Evolutionary conservation across 768 basidiomycete genomes (phyloP).

Genomic region (Boletus edulis): DNA sequence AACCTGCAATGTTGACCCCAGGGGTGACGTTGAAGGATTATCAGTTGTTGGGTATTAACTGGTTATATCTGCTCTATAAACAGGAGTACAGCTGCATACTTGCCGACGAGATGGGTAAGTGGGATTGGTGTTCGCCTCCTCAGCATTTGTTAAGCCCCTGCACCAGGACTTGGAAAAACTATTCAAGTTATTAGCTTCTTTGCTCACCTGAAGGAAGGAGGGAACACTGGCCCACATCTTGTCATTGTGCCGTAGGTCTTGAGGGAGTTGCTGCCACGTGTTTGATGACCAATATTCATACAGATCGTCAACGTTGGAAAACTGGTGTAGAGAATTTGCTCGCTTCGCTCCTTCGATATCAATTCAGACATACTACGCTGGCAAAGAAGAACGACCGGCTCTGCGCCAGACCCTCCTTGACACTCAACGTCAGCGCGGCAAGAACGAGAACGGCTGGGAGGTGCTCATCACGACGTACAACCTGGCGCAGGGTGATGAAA

Average conservation of each 20-base stretch:
- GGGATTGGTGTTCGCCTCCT: not conserved
- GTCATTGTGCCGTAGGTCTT: slow-evolving; percentile 88
- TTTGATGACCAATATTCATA: slow-evolving; percentile 7
- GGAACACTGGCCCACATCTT: slow-evolving; percentile 82
- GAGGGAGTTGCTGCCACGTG: not conserved
- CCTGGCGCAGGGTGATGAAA: slow-evolving; percentile 81
- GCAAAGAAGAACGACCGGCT: slow-evolving; percentile 77
- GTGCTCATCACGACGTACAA: slow-evolving; percentile 97
- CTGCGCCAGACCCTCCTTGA: slow-evolving; percentile 73
- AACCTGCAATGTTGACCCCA: slow-evolving; percentile 66
- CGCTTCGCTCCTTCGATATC: slow-evolving; percentile 85
- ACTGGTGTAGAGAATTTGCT: slow-evolving; percentile 97
- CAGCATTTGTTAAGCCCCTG: not conserved
- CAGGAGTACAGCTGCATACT: slow-evolving; percentile 88
- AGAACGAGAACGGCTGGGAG: slow-evolving; percentile 70
- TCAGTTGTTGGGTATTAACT: slow-evolving; percentile 96
- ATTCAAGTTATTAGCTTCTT: slow-evolving; percentile 98
- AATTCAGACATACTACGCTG: slow-evolving; percentile 91
- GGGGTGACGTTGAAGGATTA: slow-evolving; percentile 90
- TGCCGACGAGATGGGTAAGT: slow-evolving; percentile 97
- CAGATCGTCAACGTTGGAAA: slow-evolving; percentile 94
- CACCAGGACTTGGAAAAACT: slow-evolving; percentile 91
- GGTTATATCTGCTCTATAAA: slow-evolving; percentile 86
- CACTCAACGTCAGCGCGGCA: slow-evolving; percentile 47
- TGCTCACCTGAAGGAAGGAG: slow-evolving; percentile 79